A percentile compares a stretch with the other conserved stretches of the same genome.
Evolutionary conservation across 768 basidiomycete species (phyloP).

Genomic region (Saitozyma podzolica): DNA sequence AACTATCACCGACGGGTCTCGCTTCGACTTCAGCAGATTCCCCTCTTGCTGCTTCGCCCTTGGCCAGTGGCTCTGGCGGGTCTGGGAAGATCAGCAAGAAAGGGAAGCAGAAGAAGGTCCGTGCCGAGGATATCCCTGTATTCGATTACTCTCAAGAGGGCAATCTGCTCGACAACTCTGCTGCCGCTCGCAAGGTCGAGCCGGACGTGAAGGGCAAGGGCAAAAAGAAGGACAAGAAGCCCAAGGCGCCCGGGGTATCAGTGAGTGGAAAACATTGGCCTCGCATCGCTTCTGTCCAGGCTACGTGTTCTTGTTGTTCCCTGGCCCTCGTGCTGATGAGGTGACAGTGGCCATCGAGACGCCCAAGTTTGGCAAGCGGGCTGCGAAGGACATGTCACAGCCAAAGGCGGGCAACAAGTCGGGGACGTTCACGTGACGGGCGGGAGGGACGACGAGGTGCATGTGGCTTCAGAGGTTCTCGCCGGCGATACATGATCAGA

Average conservation of each 20-base stretch:
- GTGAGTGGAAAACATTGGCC: not conserved
- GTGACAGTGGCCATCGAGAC: slow-evolving; percentile 19
- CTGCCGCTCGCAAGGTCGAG: slow-evolving; percentile 20
- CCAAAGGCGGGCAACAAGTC: slow-evolving; percentile 48
- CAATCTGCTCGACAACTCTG: slow-evolving; percentile 66
- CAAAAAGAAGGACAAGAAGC: slow-evolving; percentile 57
- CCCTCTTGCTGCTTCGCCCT: too few species aligned
- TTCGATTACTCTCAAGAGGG: slow-evolving; percentile 72
- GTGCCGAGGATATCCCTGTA: slow-evolving; percentile 54
- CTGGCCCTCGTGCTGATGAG: slow-evolving; percentile 3
- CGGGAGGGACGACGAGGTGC: not conserved
- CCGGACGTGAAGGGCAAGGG: slow-evolving; percentile 43
- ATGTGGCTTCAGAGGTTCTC: too few species aligned
- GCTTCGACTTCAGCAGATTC: too few species aligned
- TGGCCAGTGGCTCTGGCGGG: too few species aligned
- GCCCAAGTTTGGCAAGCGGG: slow-evolving; percentile 34
- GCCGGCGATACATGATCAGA: too few species aligned
- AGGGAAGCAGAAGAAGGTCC: not conserved
- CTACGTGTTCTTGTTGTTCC: not conserved
- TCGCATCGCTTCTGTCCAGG: not conserved
- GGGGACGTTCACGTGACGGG: slow-evolving; percentile 41
- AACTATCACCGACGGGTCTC: too few species aligned
- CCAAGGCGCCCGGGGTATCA: slow-evolving; percentile 6
- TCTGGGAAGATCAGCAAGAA: too few species aligned
- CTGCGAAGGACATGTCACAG: slow-evolving; percentile 43